Conservation (phyloP, 1,284 basidiomycete species). For the Athelia sp. region DNA sequence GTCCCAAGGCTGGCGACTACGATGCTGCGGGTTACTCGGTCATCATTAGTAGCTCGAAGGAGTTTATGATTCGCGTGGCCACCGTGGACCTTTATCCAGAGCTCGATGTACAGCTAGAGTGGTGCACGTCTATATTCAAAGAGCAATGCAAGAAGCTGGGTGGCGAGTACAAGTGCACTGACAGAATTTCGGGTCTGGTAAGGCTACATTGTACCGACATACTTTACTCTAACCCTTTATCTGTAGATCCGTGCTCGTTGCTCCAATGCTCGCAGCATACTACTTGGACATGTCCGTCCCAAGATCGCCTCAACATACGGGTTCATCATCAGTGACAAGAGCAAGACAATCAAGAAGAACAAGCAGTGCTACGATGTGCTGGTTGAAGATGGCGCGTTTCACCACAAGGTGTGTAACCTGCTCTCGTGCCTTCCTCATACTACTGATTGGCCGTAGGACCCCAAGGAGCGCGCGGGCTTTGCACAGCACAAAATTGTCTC, state of each 20-base stretch:
- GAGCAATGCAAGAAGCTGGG: not conserved
- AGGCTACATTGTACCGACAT: not conserved
- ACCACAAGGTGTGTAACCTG: not conserved
- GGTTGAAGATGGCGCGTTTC: not conserved
- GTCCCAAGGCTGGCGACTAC: not conserved
- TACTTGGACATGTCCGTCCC: not conserved
- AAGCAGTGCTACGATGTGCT: not conserved
- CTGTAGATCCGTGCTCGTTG: not conserved
- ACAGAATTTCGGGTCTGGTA: not conserved
- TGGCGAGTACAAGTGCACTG: not conserved
- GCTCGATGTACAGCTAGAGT: not conserved
- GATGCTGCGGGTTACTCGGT: not conserved
- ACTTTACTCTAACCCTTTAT: constrained; percentile 1
- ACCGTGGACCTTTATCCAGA: not conserved
- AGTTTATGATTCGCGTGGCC: not conserved
- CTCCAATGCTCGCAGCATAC: not conserved
- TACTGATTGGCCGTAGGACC: not conserved
- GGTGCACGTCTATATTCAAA: not conserved
- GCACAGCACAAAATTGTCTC: constrained; percentile 1
- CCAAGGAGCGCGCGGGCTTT: not conserved
- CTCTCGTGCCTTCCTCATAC: not conserved
- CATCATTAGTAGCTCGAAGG: not conserved
- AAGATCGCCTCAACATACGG: not conserved
- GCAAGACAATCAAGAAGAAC: not conserved
- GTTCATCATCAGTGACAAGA: not conserved